A percentile compares a stretch with the other conserved stretches of the same genome.
phyloP scores from a whole-genome alignment of 768 basidiomycete genomes.

The Pisolithus microcarpus region DNA sequence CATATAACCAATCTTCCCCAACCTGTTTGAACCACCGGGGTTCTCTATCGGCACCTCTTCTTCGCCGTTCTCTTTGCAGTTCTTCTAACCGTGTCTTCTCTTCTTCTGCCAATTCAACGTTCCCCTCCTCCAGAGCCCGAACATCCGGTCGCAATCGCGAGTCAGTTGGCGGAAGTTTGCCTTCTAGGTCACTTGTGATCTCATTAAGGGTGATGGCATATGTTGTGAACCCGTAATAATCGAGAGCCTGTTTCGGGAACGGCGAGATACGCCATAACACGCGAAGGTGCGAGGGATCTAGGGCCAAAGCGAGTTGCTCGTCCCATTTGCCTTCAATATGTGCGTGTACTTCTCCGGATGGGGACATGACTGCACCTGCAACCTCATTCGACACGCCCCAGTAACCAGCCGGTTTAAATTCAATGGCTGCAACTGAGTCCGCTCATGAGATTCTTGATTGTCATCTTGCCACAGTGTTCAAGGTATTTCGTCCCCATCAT shows the following conservation, averaged over 20 bases:
- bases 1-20: slow-evolving; percentile 67
- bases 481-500: slow-evolving; percentile 90
- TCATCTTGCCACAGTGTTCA: slow-evolving; percentile 78
- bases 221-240: slow-evolving; percentile 78
- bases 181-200: slow-evolving; percentile 57
- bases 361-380: slow-evolving; percentile 49
- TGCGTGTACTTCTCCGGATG: slow-evolving; percentile 47
- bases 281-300: slow-evolving; percentile 61
- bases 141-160: slow-evolving; percentile 79
- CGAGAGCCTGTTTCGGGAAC: slow-evolving; percentile 62
- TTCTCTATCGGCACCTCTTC: slow-evolving; percentile 45
- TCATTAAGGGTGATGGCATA: slow-evolving; percentile 80
- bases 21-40: slow-evolving; percentile 74
- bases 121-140: slow-evolving; percentile 72
- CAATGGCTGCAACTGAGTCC: slow-evolving; percentile 59
- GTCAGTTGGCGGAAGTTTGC: slow-evolving; percentile 69
- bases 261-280: slow-evolving; percentile 72
- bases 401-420: slow-evolving; percentile 82
- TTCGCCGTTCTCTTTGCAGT: slow-evolving; percentile 66
- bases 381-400: slow-evolving; percentile 76
- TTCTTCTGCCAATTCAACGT: slow-evolving; percentile 60
- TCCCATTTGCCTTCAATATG: slow-evolving; percentile 89
- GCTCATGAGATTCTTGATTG: slow-evolving; percentile 54
- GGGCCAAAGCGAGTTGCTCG: slow-evolving; percentile 63
- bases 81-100: slow-evolving; percentile 72